Evolutionary conservation across 192 early-diverging fungal species (phyloP), one percentile per base, ranked within the genome.

Genomic region (Neocallimastix lanati): DNA sequence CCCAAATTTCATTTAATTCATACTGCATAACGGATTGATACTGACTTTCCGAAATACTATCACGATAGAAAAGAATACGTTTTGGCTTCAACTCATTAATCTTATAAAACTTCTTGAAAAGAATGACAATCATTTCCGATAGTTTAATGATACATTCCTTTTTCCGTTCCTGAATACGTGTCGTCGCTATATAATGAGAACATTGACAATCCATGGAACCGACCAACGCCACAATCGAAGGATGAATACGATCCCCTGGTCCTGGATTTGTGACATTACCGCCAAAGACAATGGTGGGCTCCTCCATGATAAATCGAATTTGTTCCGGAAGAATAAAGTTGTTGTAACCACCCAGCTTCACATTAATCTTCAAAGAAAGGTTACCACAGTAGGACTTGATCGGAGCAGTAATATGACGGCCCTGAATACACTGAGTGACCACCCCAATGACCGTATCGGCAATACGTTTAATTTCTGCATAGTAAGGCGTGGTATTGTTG

Each of bases 301-400:
- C 77, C 28, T 89, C 82, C n/a, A 88, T 84, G 30, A 95, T 85
- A 83, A 97, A 93, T 6, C 91, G 91, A 28, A 93, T 87, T 79
- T 92, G 40, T 21, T 50, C 40, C 29, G 81, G 21, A 13, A 50
- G 40, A 50, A 50, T 50, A 50, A 50, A 50, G 16, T 50, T 50
- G 21, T 50, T 50, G 6, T 50, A 50, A 50, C 95, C 96, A 77
- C 96, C 94, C 12, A 98, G 88, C 86, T 98, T 96, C 29, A 93
- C 89, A 85, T 98, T 98, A 79, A 97, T 90, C 88, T 98, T 98
- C 29, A 98, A 86, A 79, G 91, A 95, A 25, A 98, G 91, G 79
- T 98, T 98, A n/a, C 96, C 96, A 80, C 94, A 96, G 87, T 98
- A 98, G 85, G 96, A 95, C 38, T 90, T 82, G 84, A 92, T 95